Evolutionary conservation across 1,284 basidiomycete species (phyloP).

Genomic region (Ganoderma resinaceum): DNA sequence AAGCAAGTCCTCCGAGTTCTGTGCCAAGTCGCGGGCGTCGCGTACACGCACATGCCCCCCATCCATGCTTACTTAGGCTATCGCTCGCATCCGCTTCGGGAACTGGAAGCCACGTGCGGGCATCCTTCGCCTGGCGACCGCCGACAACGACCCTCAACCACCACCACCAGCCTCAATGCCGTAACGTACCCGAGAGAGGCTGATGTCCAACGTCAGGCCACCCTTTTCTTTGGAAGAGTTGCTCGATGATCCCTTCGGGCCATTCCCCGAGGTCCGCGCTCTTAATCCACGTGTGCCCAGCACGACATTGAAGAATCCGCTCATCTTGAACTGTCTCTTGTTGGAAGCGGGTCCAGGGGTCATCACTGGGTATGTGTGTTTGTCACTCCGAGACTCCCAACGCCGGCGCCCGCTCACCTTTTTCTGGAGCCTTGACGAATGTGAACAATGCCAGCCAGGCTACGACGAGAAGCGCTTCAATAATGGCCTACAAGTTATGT

Average conservation of each 20-base stretch:
- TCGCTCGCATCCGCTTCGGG: constrained; percentile 1
- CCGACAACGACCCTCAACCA: neutral
- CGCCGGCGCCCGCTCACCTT: neutral
- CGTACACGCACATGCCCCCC: constrained; percentile 2
- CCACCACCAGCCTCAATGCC: neutral
- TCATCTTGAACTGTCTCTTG: constrained; percentile 31
- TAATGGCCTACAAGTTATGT: constrained; percentile 38
- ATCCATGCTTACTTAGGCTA: neutral
- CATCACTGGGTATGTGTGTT: constrained; percentile 35
- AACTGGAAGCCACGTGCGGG: too few relatives aligned
- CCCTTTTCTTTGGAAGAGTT: constrained; percentile 19
- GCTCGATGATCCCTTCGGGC: constrained; percentile 40
- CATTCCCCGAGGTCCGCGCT: constrained; percentile 35
- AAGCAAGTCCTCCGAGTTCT: neutral
- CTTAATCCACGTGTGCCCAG: constrained; percentile 33
- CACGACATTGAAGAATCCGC: constrained; percentile 25
- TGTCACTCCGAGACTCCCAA: neutral
- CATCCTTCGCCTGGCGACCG: too few relatives aligned
- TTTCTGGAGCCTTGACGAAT: constrained; percentile 29
- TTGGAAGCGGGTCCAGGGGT: constrained; percentile 29
- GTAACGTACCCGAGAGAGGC: neutral
- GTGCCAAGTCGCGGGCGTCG: neutral
- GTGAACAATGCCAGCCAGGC: constrained; percentile 25
- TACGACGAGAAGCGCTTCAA: constrained; percentile 1
- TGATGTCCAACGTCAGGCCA: neutral